These are phyloP conservation scores for Gossypium lobatum DNA, from an alignment of 441 rosid species.

Conservation along the genomic window DNA sequence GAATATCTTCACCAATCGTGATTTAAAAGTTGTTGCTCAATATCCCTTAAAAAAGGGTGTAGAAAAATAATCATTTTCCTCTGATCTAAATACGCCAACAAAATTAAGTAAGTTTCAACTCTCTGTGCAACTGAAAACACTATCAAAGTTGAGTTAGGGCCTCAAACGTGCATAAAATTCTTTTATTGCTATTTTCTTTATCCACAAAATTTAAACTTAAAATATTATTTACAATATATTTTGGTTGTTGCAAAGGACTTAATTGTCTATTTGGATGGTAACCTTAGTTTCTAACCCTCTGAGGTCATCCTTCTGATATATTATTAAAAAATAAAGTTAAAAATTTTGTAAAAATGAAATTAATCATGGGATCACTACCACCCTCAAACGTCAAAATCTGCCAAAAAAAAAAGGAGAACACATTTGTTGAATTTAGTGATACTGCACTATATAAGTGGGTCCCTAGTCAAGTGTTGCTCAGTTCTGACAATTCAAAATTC, in stretches of 20 bases:
- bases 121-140: too few relatives aligned
- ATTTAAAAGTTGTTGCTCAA: too few relatives aligned
- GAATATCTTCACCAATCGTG: too few relatives aligned
- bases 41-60: too few relatives aligned
- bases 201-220: too few relatives aligned
- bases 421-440: neutral
- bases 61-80: too few relatives aligned
- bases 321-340: neutral
- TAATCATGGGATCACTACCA: slow-evolving; percentile 8
- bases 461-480: neutral
- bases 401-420: neutral
- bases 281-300: slow-evolving; percentile 33
- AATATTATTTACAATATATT: too few relatives aligned
- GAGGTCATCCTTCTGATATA: slow-evolving; percentile 10
- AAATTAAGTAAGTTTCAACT: too few relatives aligned
- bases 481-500: neutral
- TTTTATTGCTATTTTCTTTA: too few relatives aligned
- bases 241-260: slow-evolving; percentile 36
- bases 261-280: slow-evolving; percentile 23
- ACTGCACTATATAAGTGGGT: neutral
- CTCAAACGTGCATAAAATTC: too few relatives aligned
- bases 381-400: neutral
- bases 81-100: too few relatives aligned
- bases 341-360: neutral
- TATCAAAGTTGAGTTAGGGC: too few relatives aligned